Conservation (phyloP, 306 rosid genomes). For the Dryas octopetala region DNA sequence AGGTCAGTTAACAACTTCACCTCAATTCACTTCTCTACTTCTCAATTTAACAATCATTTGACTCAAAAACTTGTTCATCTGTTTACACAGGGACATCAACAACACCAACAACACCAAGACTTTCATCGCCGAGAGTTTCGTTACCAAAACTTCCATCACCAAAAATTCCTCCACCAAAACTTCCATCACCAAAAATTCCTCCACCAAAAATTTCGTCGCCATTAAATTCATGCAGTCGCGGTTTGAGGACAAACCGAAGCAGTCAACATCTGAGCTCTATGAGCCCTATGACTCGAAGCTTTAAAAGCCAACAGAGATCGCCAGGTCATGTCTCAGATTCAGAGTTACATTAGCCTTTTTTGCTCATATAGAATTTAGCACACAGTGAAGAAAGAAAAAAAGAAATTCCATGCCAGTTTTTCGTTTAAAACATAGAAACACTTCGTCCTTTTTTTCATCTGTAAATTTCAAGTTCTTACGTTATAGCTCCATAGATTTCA, state of each 20-base stretch:
- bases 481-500: slow-evolving; percentile 10
- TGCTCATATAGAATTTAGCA: slow-evolving; percentile 6
- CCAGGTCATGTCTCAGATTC: slow-evolving; percentile 36
- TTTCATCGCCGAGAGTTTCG: background rate
- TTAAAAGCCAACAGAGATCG: slow-evolving; percentile 30
- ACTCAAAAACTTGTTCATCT: slow-evolving; percentile 2
- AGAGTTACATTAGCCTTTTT: slow-evolving; percentile 30
- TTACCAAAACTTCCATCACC: slow-evolving; percentile 4
- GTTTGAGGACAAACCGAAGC: slow-evolving; percentile 32
- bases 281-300: slow-evolving; percentile 34
- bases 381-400: background rate
- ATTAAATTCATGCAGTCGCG: slow-evolving; percentile 27
- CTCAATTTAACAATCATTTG: background rate
- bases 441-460: background rate
- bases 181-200: background rate
- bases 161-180: background rate
- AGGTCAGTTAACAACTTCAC: slow-evolving; percentile 43
- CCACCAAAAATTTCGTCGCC: slow-evolving; percentile 14
- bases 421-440: background rate
- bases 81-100: slow-evolving; percentile 21
- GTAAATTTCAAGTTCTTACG: background rate
- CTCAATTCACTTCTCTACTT: slow-evolving; percentile 3
- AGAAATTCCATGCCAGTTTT: background rate
- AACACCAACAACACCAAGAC: slow-evolving; percentile 1
- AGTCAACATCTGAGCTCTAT: slow-evolving; percentile 25